Evolutionary conservation across 371 early-diverging fungal species (phyloP), one percentile per base, ranked within the genome.

Genomic region (Mortierella sp.): DNA sequence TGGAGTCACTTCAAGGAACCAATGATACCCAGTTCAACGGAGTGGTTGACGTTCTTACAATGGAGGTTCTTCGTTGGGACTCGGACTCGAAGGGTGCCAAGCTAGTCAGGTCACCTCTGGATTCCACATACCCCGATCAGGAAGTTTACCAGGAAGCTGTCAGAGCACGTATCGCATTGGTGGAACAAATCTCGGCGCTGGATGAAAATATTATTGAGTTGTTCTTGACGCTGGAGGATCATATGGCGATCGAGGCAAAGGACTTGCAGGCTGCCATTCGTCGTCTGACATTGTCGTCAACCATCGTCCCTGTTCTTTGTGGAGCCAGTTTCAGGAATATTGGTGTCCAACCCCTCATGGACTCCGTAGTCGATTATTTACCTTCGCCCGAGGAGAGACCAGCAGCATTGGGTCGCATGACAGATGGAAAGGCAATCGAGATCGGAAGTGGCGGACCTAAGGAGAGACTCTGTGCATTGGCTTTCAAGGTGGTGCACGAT

Each of bases 401-500:
- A 31, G 84, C 94, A 52, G 92, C 94, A 21, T 79, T 95, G 19
- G 95, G 91, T 1, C 91, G 89, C 10, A 80, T 90, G 71, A 81
- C 81, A 16, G 83, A 87, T 75, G 76, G 91, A 72, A 54, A 90
- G 83, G 28, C 80, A 68, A 38, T 87, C 73, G 72, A 78, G 84
- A 54, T 85, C 85, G 65, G 90, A 84, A 73, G 65, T 0, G 74
- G 88, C 13, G 84, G 89, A 24, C 92, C 93, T 34, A 89, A 89
- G 28, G 92, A 87, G 1, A 87, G 92, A 13, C 86, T 97, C 16
- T 95, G 94, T 77, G 99, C 98, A 0, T 89, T 99, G 80, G 99
- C 98, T 0, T 98, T 98, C 90, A 99, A 99, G 77, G 97, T 99
- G 0, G 90, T 95, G 0, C 94, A 96, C 71, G 97, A 99, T 83